Base-by-base conservation (phyloP, 768 basidiomycete genomes). In the Macrolepiota dolichaula region DNA sequence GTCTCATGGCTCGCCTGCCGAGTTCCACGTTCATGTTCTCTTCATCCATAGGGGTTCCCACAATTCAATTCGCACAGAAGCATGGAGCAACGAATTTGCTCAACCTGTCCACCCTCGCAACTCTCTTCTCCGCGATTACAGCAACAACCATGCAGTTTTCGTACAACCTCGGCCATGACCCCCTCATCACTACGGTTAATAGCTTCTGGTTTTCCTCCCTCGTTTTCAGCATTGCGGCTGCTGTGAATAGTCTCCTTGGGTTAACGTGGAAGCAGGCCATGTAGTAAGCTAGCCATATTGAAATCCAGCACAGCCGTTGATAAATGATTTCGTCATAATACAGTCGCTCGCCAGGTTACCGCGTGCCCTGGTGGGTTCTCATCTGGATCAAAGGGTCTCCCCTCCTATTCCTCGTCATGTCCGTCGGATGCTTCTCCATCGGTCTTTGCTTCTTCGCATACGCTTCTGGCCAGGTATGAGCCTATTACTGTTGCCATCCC, bases 381-480 rank as follows among this genome's bases (percentile, higher is more conserved):
- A 92, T 92, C 65, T 93, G 89, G 91, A 92, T 92, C 75, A 92
- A 92, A 69, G 79, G 90, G 37, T 90, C 89, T 4, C 91, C 91
- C 13, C 78, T 93, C 36, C 87, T 92, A 63, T 91, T 92, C 75
- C 83, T 92, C 49, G 89, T 92, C 62, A 79, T 92, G 70, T 91
- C 91, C 55, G 90, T 92, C 49, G 88, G 89, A 44, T 89, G 87
- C 72, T 93, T 93, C 73, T 92, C 88, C 0, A 80, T 89, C 46
- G 91, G 91, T 13, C 79, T 92, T 17, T 86, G 88, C 66, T 82
- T 87, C 47, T 92, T 92, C 68, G 81, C 89, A 12, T 92, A 91
- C 68, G 84, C 91, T 2, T 89, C 91, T 17, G 64, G 72, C 7
- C 88, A 90, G 79, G 89, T 86, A 71, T 47, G 79, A 62, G 32